Conservation (phyloP, 2,329 filamentous ascomycete genomes). For the Didymella keratinophila region DNA sequence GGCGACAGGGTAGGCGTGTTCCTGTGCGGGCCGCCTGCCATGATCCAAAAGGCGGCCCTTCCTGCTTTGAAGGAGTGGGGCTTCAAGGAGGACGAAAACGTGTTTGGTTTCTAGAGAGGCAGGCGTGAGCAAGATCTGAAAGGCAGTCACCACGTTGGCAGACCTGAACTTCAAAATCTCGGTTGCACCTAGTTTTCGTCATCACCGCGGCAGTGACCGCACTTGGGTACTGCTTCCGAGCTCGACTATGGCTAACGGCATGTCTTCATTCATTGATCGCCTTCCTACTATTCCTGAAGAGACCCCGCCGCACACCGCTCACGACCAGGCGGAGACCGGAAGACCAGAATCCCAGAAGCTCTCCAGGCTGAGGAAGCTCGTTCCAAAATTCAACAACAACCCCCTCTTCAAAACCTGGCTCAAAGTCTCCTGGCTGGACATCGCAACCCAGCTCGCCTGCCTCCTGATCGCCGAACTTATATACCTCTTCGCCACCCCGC, state of each 20-base stretch:
- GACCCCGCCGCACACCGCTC: neutral
- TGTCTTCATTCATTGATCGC: neutral
- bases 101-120: slow-evolving; percentile 53
- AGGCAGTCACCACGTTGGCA: neutral
- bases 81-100: slow-evolving; percentile 55
- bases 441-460: slow-evolving; percentile 69
- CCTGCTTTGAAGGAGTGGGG: slow-evolving; percentile 58
- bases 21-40: slow-evolving; percentile 59
- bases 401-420: slow-evolving; percentile 27
- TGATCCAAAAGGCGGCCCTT: slow-evolving; percentile 62
- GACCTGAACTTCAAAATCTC: neutral
- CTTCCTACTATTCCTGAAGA: neutral
- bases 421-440: slow-evolving; percentile 60
- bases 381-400: slow-evolving; percentile 23
- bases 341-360: neutral
- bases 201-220: neutral
- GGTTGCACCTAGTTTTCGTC: neutral
- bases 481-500: slow-evolving; percentile 55
- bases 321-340: neutral
- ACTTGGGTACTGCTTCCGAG: neutral
- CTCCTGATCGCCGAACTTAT: slow-evolving; percentile 60
- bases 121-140: neutral
- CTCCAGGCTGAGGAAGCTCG: neutral
- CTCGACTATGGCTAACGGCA: neutral
- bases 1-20: slow-evolving; percentile 54